These are phyloP conservation scores for Lachnellula cervina DNA, from an alignment of 2,329 filamentous ascomycete genomes.

Conservation along the genomic window DNA sequence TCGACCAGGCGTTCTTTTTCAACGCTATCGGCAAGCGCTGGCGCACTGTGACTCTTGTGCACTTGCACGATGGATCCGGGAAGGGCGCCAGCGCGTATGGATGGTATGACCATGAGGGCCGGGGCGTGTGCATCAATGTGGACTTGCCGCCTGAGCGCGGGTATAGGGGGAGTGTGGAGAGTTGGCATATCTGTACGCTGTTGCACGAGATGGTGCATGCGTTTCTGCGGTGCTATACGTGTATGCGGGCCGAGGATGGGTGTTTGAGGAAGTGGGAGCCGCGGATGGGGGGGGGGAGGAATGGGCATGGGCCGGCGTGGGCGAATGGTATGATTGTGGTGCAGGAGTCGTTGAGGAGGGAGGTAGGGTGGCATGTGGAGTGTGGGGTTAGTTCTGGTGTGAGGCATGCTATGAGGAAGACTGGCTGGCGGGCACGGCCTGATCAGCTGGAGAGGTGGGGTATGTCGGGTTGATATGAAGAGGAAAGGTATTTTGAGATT, in stretches of 20 bases:
- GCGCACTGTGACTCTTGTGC: background rate
- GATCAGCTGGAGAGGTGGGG: constrained; percentile 4
- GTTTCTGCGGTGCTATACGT: background rate
- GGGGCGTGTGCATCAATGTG: background rate
- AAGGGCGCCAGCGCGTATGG: background rate
- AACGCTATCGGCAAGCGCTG: background rate
- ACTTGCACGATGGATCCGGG: background rate
- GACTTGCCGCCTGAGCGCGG: background rate
- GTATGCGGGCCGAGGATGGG: background rate
- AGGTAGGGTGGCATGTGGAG: background rate
- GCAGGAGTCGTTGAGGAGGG: background rate
- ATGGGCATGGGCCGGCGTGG: background rate
- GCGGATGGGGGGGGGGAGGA: background rate
- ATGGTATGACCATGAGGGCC: background rate
- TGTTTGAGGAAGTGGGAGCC: background rate
- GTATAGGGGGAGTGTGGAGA: background rate
- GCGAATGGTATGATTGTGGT: constrained; percentile 2
- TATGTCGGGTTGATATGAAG: too few species aligned
- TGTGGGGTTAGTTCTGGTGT: background rate
- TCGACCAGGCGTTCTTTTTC: background rate
- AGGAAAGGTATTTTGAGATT: too few species aligned
- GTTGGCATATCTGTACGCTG: background rate
- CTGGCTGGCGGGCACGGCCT: background rate
- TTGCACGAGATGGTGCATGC: constrained; percentile 6
- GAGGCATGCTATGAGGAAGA: background rate